Conservation (phyloP, 1,284 basidiomycete genomes). For the Cronartium quercuum region DNA sequence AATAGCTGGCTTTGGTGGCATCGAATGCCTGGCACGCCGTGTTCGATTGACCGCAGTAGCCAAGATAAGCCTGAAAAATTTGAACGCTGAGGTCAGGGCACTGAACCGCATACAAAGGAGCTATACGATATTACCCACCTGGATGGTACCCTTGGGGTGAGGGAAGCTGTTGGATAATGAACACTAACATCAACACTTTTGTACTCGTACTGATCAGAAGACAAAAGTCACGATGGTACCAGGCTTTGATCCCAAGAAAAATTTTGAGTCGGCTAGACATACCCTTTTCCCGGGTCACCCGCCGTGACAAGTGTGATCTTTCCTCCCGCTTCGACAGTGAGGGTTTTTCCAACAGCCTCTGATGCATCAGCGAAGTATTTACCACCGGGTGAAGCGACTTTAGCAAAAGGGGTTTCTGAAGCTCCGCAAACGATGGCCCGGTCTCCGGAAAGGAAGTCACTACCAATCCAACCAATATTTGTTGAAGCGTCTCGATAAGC, state of each 20-base stretch:
- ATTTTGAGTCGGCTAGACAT: background rate
- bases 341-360: slow-evolving; percentile 20
- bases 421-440: slow-evolving; percentile 27
- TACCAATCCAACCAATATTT: slow-evolving; percentile 32
- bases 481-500: slow-evolving; percentile 28
- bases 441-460: slow-evolving; percentile 24
- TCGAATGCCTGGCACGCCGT: slow-evolving; percentile 29
- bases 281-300: slow-evolving; percentile 29
- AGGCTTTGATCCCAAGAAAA: background rate
- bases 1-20: slow-evolving; percentile 19
- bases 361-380: slow-evolving; percentile 10
- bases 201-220: background rate
- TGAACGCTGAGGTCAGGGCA: slow-evolving; percentile 20
- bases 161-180: background rate
- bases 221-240: background rate
- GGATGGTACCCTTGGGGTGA: background rate
- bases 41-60: slow-evolving; percentile 11
- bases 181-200: background rate
- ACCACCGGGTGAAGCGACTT: slow-evolving; percentile 14
- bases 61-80: slow-evolving; percentile 15
- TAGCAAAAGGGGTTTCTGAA: slow-evolving; percentile 18
- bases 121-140: background rate
- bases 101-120: too few relatives aligned
- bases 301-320: slow-evolving; percentile 15
- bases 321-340: slow-evolving; percentile 26